Conservation (phyloP, 192 early-diverging fungal species). For the Coemansia sp. region DNA sequence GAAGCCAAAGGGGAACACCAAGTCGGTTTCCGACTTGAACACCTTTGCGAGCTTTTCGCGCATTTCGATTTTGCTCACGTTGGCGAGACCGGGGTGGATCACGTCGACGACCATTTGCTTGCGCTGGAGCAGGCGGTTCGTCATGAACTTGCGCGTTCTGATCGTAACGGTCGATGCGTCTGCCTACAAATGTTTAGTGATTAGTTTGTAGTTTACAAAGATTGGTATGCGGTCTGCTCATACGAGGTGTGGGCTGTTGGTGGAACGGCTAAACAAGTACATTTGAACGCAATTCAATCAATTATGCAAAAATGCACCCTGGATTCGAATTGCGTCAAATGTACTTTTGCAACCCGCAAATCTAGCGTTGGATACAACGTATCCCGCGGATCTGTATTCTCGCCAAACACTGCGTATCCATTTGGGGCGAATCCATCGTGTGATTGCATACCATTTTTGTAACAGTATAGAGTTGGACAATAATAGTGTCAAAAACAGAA, state of each 20-base stretch:
- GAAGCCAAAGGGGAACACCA: slow-evolving; percentile 93
- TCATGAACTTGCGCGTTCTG: slow-evolving; percentile 98
- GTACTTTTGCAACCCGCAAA: neutral
- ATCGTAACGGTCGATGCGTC: slow-evolving; percentile 86
- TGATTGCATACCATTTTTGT: slow-evolving; percentile 3
- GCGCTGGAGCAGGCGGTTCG: slow-evolving; percentile 84
- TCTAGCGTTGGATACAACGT: neutral
- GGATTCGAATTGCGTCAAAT: neutral
- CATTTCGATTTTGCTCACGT: slow-evolving; percentile 89
- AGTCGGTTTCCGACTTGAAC: slow-evolving; percentile 89
- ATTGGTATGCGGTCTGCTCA: neutral
- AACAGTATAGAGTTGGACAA: slow-evolving; percentile 3
- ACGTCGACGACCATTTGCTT: slow-evolving; percentile 89
- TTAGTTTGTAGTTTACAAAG: neutral
- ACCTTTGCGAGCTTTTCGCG: slow-evolving; percentile 92
- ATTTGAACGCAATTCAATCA: neutral
- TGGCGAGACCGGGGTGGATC: slow-evolving; percentile 90
- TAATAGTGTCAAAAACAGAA: slow-evolving; percentile 1
- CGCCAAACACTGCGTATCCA: neutral
- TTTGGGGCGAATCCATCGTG: slow-evolving; percentile 5
- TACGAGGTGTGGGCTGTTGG: neutral
- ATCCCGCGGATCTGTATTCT: neutral
- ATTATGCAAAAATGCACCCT: neutral
- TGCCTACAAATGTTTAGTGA: slow-evolving; percentile 55
- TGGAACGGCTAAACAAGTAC: neutral